These are phyloP conservation scores for Epichloe elymi DNA, from an alignment of 2,329 filamentous ascomycete species.

Conservation along the genomic window DNA sequence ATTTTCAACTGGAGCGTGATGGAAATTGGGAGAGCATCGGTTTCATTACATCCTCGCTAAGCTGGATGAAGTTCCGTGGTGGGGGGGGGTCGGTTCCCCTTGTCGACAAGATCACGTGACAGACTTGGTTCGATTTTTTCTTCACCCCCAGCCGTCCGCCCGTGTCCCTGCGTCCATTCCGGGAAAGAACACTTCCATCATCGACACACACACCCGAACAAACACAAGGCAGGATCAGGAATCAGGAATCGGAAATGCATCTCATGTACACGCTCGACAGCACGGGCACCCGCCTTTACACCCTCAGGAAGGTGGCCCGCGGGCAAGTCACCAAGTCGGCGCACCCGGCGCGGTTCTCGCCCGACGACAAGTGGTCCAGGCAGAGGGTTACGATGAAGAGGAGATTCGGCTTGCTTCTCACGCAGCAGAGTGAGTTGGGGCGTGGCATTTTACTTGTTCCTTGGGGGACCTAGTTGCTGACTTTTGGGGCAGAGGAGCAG, in stretches of 20 bases:
- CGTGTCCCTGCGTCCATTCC: too few relatives aligned
- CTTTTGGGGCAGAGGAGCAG: neutral
- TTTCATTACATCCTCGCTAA: too few relatives aligned
- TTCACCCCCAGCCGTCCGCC: neutral
- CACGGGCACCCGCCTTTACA: conserved; percentile 82
- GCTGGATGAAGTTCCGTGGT: too few relatives aligned
- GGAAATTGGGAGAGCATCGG: too few relatives aligned
- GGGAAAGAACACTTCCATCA: too few relatives aligned
- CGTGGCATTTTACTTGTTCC: neutral
- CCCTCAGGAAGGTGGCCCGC: conserved; percentile 76
- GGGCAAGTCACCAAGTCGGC: conserved; percentile 89
- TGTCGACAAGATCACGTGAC: conserved; percentile 14
- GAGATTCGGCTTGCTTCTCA: conserved; percentile 77
- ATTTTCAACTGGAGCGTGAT: too few relatives aligned
- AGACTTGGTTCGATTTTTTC: neutral
- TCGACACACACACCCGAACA: too few relatives aligned
- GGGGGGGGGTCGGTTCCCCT: too few relatives aligned
- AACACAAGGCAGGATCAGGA: too few relatives aligned
- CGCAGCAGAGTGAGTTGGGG: conserved; percentile 49
- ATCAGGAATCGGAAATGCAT: too few relatives aligned
- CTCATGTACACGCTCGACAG: conserved; percentile 73
- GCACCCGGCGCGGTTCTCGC: conserved; percentile 90
- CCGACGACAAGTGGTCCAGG: conserved; percentile 97
- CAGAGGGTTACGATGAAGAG: conserved; percentile 93
- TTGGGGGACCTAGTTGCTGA: neutral